A percentile compares a stretch with the other conserved stretches of the same genome.
Evolutionary conservation across 2,329 filamentous ascomycete species (phyloP).

Genomic region (Botrytis aclada): DNA sequence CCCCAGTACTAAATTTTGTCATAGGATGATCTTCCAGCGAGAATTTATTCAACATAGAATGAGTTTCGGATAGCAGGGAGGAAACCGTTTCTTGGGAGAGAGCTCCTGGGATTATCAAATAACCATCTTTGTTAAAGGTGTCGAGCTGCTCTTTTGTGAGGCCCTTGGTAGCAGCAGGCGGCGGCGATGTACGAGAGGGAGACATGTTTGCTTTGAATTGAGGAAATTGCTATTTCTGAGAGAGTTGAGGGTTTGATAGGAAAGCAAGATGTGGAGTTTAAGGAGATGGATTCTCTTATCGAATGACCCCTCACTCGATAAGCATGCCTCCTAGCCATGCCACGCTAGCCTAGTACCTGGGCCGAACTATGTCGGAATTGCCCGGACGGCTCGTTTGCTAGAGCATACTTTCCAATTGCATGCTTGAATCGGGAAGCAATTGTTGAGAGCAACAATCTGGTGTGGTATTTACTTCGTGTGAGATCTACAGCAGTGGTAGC

Average conservation of each 20-base stretch:
- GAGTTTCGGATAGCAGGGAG: constrained; percentile 70
- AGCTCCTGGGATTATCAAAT: constrained; percentile 79
- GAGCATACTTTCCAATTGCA: background rate
- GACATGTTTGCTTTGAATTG: background rate
- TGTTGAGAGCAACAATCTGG: background rate
- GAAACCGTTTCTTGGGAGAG: constrained; percentile 64
- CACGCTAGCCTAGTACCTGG: background rate
- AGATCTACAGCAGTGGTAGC: background rate
- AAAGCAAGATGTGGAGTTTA: background rate
- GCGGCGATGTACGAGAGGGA: background rate
- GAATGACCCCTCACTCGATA: background rate
- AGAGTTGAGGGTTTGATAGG: background rate
- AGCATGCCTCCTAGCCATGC: no score
- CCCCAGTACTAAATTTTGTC: constrained; percentile 89
- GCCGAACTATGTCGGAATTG: background rate
- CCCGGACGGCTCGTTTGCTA: background rate
- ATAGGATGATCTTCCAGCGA: constrained; percentile 81
- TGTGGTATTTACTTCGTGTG: background rate
- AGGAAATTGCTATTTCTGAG: background rate
- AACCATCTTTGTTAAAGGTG: constrained; percentile 78
- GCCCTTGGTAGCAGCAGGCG: constrained; percentile 21
- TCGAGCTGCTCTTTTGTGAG: constrained; percentile 70
- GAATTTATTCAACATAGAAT: constrained; percentile 70
- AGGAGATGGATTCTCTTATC: constrained; percentile 6
- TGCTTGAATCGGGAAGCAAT: background rate